Base-by-base conservation (phyloP, 306 rosid species). In the Sophora flavescens region DNA sequence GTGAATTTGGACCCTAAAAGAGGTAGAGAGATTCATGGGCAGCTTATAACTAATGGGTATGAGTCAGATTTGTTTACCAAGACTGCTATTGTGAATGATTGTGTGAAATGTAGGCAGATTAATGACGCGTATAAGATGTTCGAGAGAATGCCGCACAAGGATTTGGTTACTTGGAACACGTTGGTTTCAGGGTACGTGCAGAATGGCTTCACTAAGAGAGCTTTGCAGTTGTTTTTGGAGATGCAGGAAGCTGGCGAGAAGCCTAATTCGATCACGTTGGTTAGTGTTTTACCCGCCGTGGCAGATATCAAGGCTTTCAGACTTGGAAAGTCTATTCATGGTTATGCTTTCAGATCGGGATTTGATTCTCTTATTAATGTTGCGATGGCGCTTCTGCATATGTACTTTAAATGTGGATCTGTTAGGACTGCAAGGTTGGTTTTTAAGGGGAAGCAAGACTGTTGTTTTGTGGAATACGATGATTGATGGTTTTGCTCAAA, bases 391-490 rank as follows among this genome's bases (percentile, higher is more conserved):
- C 82, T 92, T 41, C 73, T 89, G 35, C 97, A 92, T 74, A 88
- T 90, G 98, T 92, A 95, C 74, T 86, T 89, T 3, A 94, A 94
- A 78, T 94, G 97, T 54, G 88, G 90, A 3, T 85, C 80, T 2
- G 91, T 87, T 32, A 85, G 77, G 79, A 77, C 74, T 44, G 90
- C 90, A 3, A 75, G 89, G 63, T 76, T 83, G 78, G 78, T 89
- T 78, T 94, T 94, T 11, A 68, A 86, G n/a, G 68, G 84, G 71
- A 94, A 91, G 93, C 75, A 91, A 53, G 83, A 94, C 76, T 72
- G 93, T 86, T 76, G 92, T 94, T 79, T 87, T 97, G 0, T 94
- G 98, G 98, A 94, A 94, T 70, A 89, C 97, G 14, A 81, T 94
- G 95, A 90, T 94, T 57, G n/a, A n/a, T n/a, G n/a, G n/a, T n/a